phyloP scores from a whole-genome alignment of 75 land plant genomes.

The Chamaecyparis obtusa region DNA sequence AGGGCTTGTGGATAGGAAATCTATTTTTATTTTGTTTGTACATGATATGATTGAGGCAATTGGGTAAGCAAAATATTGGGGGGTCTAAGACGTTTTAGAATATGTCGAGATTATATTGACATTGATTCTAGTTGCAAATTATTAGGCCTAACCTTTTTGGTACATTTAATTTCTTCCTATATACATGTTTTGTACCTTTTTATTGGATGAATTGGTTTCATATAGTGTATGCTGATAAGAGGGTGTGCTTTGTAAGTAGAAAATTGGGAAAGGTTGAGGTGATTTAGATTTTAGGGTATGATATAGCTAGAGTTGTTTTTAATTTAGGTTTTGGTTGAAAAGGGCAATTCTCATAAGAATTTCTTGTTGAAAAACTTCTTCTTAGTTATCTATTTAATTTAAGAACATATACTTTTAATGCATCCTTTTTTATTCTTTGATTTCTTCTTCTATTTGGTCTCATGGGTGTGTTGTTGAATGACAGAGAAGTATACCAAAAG shows the following conservation, averaged over 20 bases:
- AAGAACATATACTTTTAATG: too few relatives aligned
- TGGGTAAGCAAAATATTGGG: too few relatives aligned
- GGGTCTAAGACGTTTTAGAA: not conserved
- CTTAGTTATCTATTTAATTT: not conserved
- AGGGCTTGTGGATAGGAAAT: too few relatives aligned
- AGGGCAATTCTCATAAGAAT: not conserved
- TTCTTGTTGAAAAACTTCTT: not conserved
- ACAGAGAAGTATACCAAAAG: constrained; percentile 76
- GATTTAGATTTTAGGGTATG: too few relatives aligned
- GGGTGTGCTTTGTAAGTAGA: too few relatives aligned
- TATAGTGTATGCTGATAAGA: not conserved
- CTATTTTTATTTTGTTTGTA: too few relatives aligned
- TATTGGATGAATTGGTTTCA: not conserved
- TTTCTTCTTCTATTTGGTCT: not conserved
- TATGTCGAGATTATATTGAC: not conserved
- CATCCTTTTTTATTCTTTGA: not conserved
- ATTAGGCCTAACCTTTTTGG: not conserved
- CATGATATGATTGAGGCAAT: too few relatives aligned
- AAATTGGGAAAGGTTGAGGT: too few relatives aligned
- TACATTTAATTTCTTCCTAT: not conserved
- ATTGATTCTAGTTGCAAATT: not conserved
- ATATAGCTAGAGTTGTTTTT: not conserved
- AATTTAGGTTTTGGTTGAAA: not conserved
- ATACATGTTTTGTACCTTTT: not conserved
- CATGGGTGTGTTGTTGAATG: not conserved